These are phyloP conservation scores for Coniella lustricola DNA, from an alignment of 2,329 filamentous ascomycete genomes.

Conservation along the genomic window DNA sequence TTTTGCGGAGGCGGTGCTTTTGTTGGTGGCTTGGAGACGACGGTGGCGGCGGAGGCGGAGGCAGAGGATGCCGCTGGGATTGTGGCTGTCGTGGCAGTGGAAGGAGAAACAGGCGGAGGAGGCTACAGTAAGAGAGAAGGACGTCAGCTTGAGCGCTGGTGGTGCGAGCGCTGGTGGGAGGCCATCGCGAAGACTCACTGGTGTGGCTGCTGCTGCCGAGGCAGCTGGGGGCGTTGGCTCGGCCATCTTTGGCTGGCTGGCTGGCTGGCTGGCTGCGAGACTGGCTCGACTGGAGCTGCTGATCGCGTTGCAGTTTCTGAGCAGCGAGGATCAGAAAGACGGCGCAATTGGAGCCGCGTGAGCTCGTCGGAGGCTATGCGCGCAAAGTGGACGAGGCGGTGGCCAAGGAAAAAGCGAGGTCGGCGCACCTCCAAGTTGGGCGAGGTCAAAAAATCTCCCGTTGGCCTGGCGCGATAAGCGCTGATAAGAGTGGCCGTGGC, in stretches of 20 bases:
- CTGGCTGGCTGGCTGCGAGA: neutral
- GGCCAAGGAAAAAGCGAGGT: neutral
- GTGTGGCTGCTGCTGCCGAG: slow-evolving; percentile 20
- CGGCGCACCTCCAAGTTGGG: neutral
- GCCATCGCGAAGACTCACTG: slow-evolving; percentile 5
- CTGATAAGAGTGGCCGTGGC: neutral
- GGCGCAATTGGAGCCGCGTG: too few relatives aligned
- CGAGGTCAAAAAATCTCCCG: slow-evolving; percentile 1
- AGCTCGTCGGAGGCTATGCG: neutral
- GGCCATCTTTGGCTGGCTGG: slow-evolving; percentile 10
- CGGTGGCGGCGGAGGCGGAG: slow-evolving; percentile 17
- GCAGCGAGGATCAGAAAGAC: too few relatives aligned
- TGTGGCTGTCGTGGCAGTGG: slow-evolving; percentile 19
- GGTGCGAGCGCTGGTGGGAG: neutral
- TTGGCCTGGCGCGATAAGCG: neutral
- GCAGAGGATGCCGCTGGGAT: slow-evolving; percentile 7
- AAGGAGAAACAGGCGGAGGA: neutral
- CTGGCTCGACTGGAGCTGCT: neutral
- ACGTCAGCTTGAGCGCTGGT: neutral
- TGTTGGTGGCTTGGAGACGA: slow-evolving; percentile 18
- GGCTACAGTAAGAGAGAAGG: neutral
- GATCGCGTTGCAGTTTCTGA: neutral
- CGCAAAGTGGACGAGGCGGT: neutral
- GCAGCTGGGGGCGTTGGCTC: slow-evolving; percentile 10
- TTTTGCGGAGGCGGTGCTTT: slow-evolving; percentile 47